A percentile compares a stretch with the other conserved stretches of the same genome.
Evolutionary conservation across 345 rosid species (phyloP).

Genomic region (Gossypium stocksii): DNA sequence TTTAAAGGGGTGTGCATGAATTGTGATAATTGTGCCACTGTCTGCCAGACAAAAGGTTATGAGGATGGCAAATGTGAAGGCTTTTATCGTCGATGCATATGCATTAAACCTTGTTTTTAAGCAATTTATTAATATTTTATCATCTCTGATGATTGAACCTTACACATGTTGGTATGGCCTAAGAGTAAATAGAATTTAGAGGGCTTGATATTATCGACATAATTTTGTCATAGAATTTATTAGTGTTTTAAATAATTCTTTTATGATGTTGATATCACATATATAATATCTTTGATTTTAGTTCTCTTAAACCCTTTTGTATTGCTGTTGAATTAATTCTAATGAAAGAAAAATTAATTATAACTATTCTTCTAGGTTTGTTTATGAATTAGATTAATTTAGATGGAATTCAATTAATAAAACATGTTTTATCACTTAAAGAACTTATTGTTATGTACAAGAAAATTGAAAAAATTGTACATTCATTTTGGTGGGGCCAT

Average conservation of each 20-base stretch:
- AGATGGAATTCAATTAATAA: no score
- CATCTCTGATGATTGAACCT: neutral
- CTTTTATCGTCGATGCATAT: slow-evolving; percentile 39
- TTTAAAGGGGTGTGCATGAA: slow-evolving; percentile 34
- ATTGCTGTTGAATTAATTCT: neutral
- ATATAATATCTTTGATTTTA: neutral
- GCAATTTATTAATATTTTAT: neutral
- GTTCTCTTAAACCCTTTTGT: neutral
- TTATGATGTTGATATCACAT: neutral
- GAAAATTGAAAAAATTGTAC: no score
- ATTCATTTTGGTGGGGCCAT: no score
- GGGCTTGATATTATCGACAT: neutral
- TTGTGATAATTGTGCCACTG: slow-evolving; percentile 26
- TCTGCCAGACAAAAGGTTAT: slow-evolving; percentile 38
- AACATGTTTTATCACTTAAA: no score
- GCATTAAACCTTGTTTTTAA: slow-evolving; percentile 18
- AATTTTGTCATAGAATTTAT: neutral
- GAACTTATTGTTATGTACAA: no score
- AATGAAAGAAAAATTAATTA: neutral
- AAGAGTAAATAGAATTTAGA: neutral
- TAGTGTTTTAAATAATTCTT: neutral
- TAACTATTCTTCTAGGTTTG: no score
- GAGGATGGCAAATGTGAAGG: slow-evolving; percentile 34
- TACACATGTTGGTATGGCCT: neutral
- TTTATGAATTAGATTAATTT: no score